Percentiles rank a stretch among this genome's conserved stretches.
phyloP scores from a whole-genome alignment of 768 basidiomycete species.

The Boletus rufocinnamomeus region DNA sequence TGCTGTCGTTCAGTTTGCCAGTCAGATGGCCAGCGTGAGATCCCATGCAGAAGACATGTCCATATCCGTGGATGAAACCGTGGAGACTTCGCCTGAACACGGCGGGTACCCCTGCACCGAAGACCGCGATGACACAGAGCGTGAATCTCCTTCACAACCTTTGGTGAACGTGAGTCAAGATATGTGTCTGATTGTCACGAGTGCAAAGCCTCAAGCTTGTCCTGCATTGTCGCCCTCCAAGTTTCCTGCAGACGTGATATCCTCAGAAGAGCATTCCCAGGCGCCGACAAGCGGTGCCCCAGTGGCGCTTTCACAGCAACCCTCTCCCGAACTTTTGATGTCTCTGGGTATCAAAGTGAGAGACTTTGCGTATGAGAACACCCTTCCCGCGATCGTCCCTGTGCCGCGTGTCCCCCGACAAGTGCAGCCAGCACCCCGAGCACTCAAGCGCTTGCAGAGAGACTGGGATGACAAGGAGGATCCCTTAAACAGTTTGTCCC shows the following conservation, averaged over 20 bases:
- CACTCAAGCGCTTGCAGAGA: constrained; percentile 41
- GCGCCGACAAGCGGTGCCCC: constrained; percentile 7
- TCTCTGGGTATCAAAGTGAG: constrained; percentile 45
- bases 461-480: constrained; percentile 35
- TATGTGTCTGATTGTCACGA: constrained; percentile 29
- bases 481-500: constrained; percentile 2
- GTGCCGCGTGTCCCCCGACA: constrained; percentile 50
- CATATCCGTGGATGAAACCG: constrained; percentile 6
- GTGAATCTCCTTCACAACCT: constrained; percentile 28
- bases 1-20: neutral
- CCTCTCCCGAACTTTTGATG: constrained; percentile 34
- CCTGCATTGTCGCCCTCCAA: constrained; percentile 28
- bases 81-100: constrained; percentile 2
- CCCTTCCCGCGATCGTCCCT: constrained; percentile 58
- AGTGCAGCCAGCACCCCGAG: constrained; percentile 44
- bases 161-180: constrained; percentile 40
- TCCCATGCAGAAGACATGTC: constrained; percentile 5
- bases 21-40: constrained; percentile 22
- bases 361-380: constrained; percentile 72
- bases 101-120: neutral
- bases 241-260: constrained; percentile 15
- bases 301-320: constrained; percentile 34
- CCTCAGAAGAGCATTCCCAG: constrained; percentile 23
- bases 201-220: constrained; percentile 37
- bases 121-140: constrained; percentile 16